Conservation (phyloP, 345 rosid genomes). For the Populus alba region DNA sequence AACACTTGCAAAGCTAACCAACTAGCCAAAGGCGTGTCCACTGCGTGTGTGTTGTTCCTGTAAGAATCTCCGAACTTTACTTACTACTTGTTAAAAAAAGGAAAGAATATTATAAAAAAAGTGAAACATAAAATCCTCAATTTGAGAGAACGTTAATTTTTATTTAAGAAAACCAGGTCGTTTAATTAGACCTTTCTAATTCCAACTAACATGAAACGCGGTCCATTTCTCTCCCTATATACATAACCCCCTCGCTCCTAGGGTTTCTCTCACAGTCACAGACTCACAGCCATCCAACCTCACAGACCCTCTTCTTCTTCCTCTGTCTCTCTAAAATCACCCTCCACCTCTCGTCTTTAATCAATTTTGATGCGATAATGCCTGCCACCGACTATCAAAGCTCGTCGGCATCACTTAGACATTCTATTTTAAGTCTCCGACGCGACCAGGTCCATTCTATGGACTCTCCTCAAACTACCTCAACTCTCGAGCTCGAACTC, state of each 20-base stretch:
- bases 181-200: background rate
- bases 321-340: background rate
- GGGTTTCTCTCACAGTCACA: constrained; percentile 16
- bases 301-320: background rate
- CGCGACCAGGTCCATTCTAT: constrained; percentile 47
- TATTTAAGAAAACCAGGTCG: background rate
- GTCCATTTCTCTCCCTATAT: constrained; percentile 9
- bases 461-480: constrained; percentile 31
- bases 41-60: constrained; percentile 13
- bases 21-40: background rate
- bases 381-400: constrained; percentile 32
- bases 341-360: background rate
- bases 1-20: background rate
- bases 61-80: background rate
- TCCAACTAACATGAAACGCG: constrained; percentile 17
- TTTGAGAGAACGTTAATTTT: background rate
- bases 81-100: no score
- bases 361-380: constrained; percentile 15
- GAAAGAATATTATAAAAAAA: background rate
- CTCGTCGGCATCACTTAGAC: constrained; percentile 30
- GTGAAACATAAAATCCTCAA: background rate
- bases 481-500: constrained; percentile 44
- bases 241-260: background rate
- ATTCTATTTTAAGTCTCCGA: constrained; percentile 38
- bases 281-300: background rate